Base-by-base conservation (phyloP, 768 basidiomycete species). In the Phaffia tasmanica region DNA sequence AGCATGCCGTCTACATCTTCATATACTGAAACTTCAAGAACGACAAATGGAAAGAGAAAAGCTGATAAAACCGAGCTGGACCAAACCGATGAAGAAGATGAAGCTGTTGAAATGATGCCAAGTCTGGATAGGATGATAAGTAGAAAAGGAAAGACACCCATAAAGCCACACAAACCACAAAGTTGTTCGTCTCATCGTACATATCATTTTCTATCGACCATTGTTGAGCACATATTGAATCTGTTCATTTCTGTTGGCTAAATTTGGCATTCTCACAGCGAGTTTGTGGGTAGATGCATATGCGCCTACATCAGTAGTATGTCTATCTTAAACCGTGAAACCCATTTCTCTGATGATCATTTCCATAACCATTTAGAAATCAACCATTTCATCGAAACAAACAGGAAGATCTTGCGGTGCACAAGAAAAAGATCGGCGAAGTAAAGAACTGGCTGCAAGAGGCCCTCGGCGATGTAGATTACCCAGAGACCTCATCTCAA, bases 371-470 rank as follows among this genome's bases (percentile, higher is more conserved):
- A 42, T 11, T 42, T 32, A 25, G 54, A 48, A 29, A 64, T 11
- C 15, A 14, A 5, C 5, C 29, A 2, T 54, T 2, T 18, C 46
- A 21, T 21, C 21, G 9, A 1, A 9, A n/a, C 46, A 3, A 18
- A 25, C 57, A 67, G 64, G 58, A 55, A 5, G 63, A 68, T 51
- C 72, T 75, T 53, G 69, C 72, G 15, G 63, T 75, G 9, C 73
- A 75, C 62, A 65, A 72, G n/a, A 75, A 74, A 65, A 76, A 76
- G 68, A 47, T 79, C 14, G 70, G 71, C 54, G 77, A 79, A 57
- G 75, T 75, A 3, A 49, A 70, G 23, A 63, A 56, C 19, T 75
- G 74, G 73, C 70, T 75, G 35, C 25, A 51, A 16, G 74, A 75
- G 61, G 72, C 73, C 0, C 47, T 70, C 21, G 69, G 64, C 7